Conservation (phyloP, 2,329 filamentous ascomycete genomes). For the Trichoderma sp. region DNA sequence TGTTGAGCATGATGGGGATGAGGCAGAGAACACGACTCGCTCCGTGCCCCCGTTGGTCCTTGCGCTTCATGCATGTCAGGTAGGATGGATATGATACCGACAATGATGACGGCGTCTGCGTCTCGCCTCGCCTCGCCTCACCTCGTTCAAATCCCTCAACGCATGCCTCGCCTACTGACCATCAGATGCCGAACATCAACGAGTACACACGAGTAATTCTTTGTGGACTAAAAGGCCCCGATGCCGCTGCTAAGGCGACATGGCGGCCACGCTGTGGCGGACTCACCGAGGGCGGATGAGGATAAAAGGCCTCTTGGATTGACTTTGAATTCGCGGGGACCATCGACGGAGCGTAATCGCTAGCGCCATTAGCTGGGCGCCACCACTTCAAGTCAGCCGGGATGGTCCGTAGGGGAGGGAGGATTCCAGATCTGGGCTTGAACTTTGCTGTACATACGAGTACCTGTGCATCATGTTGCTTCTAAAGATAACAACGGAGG, state of each 20-base stretch:
- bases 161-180: not conserved
- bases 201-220: not conserved
- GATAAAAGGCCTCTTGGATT: not conserved
- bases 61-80: conserved; percentile 8
- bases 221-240: not conserved
- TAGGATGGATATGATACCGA: not conserved
- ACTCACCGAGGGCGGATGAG: conserved; percentile 9
- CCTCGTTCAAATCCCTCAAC: not conserved
- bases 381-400: conserved; percentile 7
- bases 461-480: not conserved
- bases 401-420: conserved; percentile 7
- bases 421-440: conserved; percentile 11
- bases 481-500: not conserved
- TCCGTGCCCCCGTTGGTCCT: not conserved
- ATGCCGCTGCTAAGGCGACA: conserved; percentile 6
- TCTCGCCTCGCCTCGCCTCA: not conserved
- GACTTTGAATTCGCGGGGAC: conserved; percentile 12
- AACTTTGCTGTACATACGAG: not conserved
- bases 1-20: not conserved
- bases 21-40: not conserved
- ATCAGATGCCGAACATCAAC: not conserved
- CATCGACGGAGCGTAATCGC: conserved; percentile 13
- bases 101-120: not conserved
- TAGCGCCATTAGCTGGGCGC: conserved; percentile 13
- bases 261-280: not conserved